A percentile compares a stretch with the other conserved stretches of the same genome.
These are phyloP conservation scores for Salix exigua DNA, from an alignment of 345 rosid genomes.

Conservation along the genomic window DNA sequence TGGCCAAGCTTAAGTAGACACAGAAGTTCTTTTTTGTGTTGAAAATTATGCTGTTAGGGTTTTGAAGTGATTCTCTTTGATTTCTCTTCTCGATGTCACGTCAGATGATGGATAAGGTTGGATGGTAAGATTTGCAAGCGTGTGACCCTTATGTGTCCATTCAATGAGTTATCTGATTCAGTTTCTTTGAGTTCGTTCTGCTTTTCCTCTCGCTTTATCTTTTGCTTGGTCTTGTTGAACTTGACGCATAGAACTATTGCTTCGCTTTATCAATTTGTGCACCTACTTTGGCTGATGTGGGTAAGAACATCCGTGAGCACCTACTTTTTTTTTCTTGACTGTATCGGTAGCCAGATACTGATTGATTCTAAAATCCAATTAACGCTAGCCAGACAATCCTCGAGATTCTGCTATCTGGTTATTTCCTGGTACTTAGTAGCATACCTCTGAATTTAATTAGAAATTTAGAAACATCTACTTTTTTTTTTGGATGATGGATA, in stretches of 20 bases:
- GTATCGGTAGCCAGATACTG: slow-evolving; percentile 3
- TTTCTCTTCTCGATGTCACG: background rate
- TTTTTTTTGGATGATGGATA: background rate
- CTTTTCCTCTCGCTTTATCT: background rate
- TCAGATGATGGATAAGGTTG: background rate
- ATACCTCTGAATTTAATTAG: background rate
- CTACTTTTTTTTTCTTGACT: background rate
- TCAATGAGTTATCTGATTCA: background rate
- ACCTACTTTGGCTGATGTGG: background rate
- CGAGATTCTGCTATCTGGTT: background rate
- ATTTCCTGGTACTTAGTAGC: background rate
- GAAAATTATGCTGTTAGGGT: background rate
- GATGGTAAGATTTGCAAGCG: background rate
- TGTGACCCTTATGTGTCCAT: background rate
- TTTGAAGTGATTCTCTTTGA: background rate
- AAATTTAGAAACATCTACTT: background rate
- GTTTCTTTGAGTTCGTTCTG: background rate
- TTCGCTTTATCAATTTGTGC: background rate
- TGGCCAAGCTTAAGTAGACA: slow-evolving; percentile 7
- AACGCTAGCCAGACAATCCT: background rate
- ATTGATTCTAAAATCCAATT: background rate
- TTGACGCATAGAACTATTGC: background rate
- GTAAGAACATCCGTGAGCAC: background rate
- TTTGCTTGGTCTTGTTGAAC: background rate
- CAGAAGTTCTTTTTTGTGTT: background rate